A percentile compares a stretch with the other conserved stretches of the same genome.
Evolutionary conservation across 2,329 filamentous ascomycete species (phyloP).

Genomic region (Epichloe typhina): DNA sequence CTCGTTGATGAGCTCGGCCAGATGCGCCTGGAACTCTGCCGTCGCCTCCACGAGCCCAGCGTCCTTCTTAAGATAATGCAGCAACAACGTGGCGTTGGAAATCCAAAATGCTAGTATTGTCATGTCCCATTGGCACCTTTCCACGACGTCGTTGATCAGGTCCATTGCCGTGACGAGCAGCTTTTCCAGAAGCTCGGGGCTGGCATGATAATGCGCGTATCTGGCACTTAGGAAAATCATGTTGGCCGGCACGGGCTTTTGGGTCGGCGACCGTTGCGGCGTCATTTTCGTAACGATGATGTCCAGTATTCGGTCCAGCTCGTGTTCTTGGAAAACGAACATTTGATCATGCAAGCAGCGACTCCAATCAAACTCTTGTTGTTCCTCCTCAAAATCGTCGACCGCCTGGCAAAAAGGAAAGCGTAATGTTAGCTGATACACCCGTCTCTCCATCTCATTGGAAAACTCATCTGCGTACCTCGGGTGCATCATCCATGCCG

Average conservation of each 20-base stretch:
- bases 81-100: constrained; percentile 86
- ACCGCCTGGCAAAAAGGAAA: constrained; percentile 32
- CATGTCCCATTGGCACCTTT: constrained; percentile 97
- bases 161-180: constrained; percentile 81
- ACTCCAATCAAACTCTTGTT: constrained; percentile 92
- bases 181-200: constrained; percentile 66
- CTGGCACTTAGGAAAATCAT: constrained; percentile 90
- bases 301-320: constrained; percentile 81
- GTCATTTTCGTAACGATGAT: constrained; percentile 98
- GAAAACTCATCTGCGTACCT: constrained; percentile 39
- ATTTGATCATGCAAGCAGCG: constrained; percentile 94
- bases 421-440: constrained; percentile 13
- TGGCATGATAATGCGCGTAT: constrained; percentile 94
- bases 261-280: constrained; percentile 85
- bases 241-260: constrained; percentile 95
- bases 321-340: constrained; percentile 97
- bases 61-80: constrained; percentile 96
- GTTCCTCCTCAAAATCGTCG: constrained; percentile 77
- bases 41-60: constrained; percentile 67
- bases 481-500: constrained; percentile 88
- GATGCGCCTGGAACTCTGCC: constrained; percentile 78
- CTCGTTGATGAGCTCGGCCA: constrained; percentile 91
- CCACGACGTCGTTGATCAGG: constrained; percentile 95
- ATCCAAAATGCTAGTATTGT: constrained; percentile 98
- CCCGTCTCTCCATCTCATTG: neutral